phyloP scores from a whole-genome alignment of 2,329 filamentous ascomycete genomes.

The Raffaelea deltoideospora region DNA sequence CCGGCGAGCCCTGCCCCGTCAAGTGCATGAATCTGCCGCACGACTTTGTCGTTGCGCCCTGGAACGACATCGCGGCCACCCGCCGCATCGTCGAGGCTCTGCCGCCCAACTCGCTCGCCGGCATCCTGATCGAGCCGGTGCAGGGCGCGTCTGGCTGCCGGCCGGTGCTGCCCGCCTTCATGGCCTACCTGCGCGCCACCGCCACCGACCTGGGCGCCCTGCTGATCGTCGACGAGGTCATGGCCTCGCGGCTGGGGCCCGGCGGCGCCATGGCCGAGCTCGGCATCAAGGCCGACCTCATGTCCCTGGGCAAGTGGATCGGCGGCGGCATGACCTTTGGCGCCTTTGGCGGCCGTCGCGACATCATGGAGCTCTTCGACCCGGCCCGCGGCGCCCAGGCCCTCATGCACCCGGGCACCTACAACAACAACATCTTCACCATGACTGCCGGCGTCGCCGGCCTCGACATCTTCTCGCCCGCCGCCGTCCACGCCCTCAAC shows the following conservation, averaged over 20 bases:
- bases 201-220: constrained; percentile 16
- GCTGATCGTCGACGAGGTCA: constrained; percentile 57
- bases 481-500: constrained; percentile 17
- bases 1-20: constrained; percentile 20
- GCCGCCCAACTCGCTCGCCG: constrained; percentile 30
- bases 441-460: constrained; percentile 38
- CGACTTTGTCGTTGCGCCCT: constrained; percentile 44
- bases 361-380: constrained; percentile 62
- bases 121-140: constrained; percentile 49
- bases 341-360: constrained; percentile 35
- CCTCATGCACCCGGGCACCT: constrained; percentile 41
- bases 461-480: constrained; percentile 20
- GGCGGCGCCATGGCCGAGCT: constrained; percentile 38
- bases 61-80: constrained; percentile 40
- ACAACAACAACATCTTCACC: constrained; percentile 46
- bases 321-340: constrained; percentile 45
- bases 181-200: constrained; percentile 16
- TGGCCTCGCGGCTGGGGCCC: constrained; percentile 43
- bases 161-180: constrained; percentile 31
- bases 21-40: constrained; percentile 29
- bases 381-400: constrained; percentile 40
- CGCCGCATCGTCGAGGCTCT: constrained; percentile 24
- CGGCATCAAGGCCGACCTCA: constrained; percentile 44
- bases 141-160: constrained; percentile 46
- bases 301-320: constrained; percentile 41